Conservation (phyloP, 169 alveolate species). For the Eimeria mitis region DNA sequence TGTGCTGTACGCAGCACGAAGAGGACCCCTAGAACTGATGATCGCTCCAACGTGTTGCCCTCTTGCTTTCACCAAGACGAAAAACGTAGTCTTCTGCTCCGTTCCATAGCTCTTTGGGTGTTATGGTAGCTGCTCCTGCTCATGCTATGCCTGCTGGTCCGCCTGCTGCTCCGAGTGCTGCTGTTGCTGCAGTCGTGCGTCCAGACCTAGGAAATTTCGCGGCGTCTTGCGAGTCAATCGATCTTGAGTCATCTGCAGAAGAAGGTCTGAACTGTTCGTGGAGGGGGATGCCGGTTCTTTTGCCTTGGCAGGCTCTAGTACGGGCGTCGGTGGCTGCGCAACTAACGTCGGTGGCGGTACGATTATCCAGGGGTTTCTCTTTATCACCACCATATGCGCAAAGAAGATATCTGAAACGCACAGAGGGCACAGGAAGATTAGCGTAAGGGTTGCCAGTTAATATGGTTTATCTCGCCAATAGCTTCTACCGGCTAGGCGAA, state of each 20-base stretch:
- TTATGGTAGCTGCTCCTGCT: neutral
- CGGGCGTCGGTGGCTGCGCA: neutral
- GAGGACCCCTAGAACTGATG: neutral
- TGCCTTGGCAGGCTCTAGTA: neutral
- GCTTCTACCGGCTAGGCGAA: neutral
- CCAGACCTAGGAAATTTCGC: conserved; percentile 23
- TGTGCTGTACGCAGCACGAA: neutral
- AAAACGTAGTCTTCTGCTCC: neutral
- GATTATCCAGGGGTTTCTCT: conserved; percentile 61
- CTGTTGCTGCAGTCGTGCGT: neutral
- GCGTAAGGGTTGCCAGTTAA: neutral
- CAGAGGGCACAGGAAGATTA: neutral
- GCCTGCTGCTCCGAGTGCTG: neutral
- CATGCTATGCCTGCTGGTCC: neutral
- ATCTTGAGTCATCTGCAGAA: conserved; percentile 21
- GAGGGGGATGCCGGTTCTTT: conserved; percentile 1
- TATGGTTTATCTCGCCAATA: neutral
- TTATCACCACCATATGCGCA: conserved; percentile 58
- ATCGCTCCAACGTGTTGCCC: neutral
- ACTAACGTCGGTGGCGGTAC: conserved; percentile 37
- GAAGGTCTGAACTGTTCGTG: conserved; percentile 4
- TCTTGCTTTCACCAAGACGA: neutral
- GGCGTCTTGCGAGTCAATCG: conserved; percentile 21
- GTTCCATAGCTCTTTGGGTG: neutral
- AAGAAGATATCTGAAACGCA: conserved; percentile 48